Evolutionary conservation across 768 basidiomycete genomes (phyloP).

Genomic region (Fistulinella prunicolor): DNA sequence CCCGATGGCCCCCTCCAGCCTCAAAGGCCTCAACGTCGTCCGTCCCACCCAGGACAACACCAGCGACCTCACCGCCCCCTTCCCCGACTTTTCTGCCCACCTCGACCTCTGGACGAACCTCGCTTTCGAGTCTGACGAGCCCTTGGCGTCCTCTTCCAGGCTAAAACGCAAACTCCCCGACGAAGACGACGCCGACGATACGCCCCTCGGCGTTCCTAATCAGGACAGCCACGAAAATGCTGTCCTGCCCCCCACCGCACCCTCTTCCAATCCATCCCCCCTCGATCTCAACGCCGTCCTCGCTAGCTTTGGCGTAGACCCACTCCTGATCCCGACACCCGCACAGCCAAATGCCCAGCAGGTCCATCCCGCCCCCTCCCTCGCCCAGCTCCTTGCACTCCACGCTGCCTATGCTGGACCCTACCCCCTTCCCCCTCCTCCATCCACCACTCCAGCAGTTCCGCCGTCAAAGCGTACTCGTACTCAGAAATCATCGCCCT

Average conservation of each 20-base stretch:
- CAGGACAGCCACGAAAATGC: conserved; percentile 60
- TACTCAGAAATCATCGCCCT: conserved; percentile 48
- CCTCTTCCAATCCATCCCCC: conserved; percentile 34
- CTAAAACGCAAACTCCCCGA: conserved; percentile 36
- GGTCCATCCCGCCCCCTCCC: conserved; percentile 43
- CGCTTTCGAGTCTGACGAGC: conserved; percentile 74
- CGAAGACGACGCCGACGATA: conserved; percentile 38
- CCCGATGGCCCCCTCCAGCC: conserved; percentile 56
- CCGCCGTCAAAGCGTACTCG: conserved; percentile 50
- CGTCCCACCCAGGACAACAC: conserved; percentile 45
- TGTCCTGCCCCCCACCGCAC: conserved; percentile 44
- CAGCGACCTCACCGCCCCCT: conserved; percentile 60
- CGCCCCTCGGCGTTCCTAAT: conserved; percentile 32
- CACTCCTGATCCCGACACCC: conserved; percentile 35
- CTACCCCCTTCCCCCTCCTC: conserved; percentile 17
- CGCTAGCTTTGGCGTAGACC: conserved; percentile 41
- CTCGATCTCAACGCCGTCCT: conserved; percentile 43
- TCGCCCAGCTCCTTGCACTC: conserved; percentile 69
- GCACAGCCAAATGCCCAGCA: conserved; percentile 28
- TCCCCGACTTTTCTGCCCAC: conserved; percentile 73
- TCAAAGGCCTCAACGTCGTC: conserved; percentile 82
- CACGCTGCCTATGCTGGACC: conserved; percentile 41
- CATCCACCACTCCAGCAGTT: conserved; percentile 18
- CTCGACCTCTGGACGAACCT: conserved; percentile 85
- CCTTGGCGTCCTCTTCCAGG: conserved; percentile 36